These are phyloP conservation scores for Nematocida ausubeli DNA, from an alignment of 371 early-diverging fungal genomes.

Conservation along the genomic window DNA sequence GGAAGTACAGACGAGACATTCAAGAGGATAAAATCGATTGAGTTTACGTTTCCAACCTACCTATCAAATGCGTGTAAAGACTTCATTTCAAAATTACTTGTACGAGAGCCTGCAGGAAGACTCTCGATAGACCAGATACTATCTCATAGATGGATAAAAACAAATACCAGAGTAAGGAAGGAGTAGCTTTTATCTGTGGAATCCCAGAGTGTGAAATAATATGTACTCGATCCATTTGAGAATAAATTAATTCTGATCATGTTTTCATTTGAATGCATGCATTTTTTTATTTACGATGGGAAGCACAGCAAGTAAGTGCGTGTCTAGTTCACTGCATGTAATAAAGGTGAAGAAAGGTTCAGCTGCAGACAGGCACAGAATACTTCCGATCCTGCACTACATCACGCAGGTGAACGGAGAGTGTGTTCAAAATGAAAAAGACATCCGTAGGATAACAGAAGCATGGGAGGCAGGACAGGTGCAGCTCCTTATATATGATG, in stretches of 20 bases:
- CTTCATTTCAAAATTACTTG: constrained; percentile 76
- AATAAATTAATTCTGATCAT: background rate
- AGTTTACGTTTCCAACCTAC: constrained; percentile 75
- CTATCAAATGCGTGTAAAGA: constrained; percentile 79
- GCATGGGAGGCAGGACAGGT: constrained; percentile 52
- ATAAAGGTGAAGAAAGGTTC: constrained; percentile 54
- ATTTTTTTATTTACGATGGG: constrained; percentile 53
- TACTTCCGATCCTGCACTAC: constrained; percentile 62
- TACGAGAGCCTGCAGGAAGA: constrained; percentile 73
- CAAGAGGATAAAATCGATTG: constrained; percentile 75
- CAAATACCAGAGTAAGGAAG: constrained; percentile 49
- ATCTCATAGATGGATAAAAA: constrained; percentile 75
- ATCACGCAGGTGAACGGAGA: constrained; percentile 52
- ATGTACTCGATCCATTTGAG: background rate
- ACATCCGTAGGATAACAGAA: constrained; percentile 45
- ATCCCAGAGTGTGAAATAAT: background rate
- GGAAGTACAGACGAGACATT: constrained; percentile 73
- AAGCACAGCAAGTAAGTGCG: constrained; percentile 18
- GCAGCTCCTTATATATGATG: constrained; percentile 49
- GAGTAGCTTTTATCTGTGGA: background rate
- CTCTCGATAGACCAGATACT: constrained; percentile 73
- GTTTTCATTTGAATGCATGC: background rate
- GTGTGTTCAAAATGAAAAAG: constrained; percentile 31
- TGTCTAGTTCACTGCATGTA: constrained; percentile 48
- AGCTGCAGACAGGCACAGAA: constrained; percentile 39